Conservation (phyloP, 495 filamentous ascomycete species). For the Penicillium egyptiacum region DNA sequence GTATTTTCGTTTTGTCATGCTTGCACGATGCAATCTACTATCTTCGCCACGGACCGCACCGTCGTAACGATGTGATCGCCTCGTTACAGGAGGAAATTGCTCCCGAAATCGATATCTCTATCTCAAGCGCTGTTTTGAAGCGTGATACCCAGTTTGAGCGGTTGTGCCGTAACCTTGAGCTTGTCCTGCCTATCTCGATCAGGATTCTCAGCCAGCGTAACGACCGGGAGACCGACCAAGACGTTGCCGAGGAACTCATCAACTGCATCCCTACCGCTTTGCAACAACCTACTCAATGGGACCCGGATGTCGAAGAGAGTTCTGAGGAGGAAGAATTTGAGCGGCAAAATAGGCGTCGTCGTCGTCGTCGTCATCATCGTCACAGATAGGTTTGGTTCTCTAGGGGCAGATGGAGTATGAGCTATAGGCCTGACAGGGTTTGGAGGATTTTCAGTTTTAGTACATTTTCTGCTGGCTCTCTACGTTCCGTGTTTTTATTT, state of each 20-base stretch:
- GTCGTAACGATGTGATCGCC: background rate
- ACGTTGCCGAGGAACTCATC: conserved; percentile 1
- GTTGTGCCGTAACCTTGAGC: background rate
- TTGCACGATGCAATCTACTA: conserved; percentile 5
- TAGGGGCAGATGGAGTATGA: background rate
- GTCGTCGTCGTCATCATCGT: too few relatives aligned
- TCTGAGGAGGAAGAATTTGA: conserved; percentile 1
- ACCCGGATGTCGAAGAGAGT: background rate
- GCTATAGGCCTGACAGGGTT: background rate
- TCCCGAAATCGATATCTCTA: background rate
- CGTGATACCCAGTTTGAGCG: background rate
- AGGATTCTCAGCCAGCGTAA: background rate
- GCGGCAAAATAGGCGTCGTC: background rate
- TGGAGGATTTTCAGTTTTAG: background rate
- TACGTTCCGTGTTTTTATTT: background rate
- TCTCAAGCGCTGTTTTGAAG: background rate
- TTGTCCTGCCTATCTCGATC: background rate
- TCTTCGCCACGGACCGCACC: conserved; percentile 4
- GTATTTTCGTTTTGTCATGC: background rate
- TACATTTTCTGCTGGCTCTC: background rate
- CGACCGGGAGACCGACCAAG: background rate
- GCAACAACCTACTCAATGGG: background rate
- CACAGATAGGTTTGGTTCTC: background rate
- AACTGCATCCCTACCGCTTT: background rate
- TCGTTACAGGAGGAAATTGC: background rate